Base-by-base conservation (phyloP, 257 asterid species). In the Ilex asprella region DNA sequence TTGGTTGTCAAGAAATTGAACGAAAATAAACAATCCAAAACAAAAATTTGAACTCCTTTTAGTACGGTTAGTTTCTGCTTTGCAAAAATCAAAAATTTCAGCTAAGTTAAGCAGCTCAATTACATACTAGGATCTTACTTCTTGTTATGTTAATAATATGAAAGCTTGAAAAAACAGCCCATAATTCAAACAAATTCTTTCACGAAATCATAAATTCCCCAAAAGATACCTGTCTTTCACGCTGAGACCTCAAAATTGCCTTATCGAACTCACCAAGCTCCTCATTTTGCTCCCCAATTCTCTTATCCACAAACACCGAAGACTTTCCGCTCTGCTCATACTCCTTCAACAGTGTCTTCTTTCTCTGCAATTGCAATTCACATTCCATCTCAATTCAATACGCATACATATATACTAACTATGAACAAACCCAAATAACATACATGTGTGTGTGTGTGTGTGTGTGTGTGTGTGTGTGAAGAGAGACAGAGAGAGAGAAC, bases 241-340 rank as follows among this genome's bases (percentile, higher is more conserved):
- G 97, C 79, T 87, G 98, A 69, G 95, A 83, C 81, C 99, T 86
- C 65, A 87, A 27, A 70, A 93, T 79, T 1, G 88, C 94, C 78
- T 93, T 93, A 69, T 89, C 94, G 71, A 83, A 93, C 79, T 89
- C 97, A 62, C 56, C 96, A 65, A 93, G 94, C 30, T 56, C 89
- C 65, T 82, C 95, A 74, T 81, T 75, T 63, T 76, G 81, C 82
- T 93, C 99, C 56, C 99, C 99, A 60, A 93, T 93, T 64, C 97
- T 77, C 73, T 85, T 85, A 71, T 93, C 99, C 67, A 84, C 54
- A 74, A 93, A 93, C 49, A 75, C 80, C 5, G 95, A 81, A 29
- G 97, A 82, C 70, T 89, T 93, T 2, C 79, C 67, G 63, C 94
- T 89, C 78, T 82, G 87, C 76, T 86, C 86, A 65, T 89, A 89